Percentiles rank a stretch among this genome's conserved stretches.
Evolutionary conservation across 2,329 filamentous ascomycete genomes (phyloP).

Genomic region (Lasiodiplodia hormozganensis): DNA sequence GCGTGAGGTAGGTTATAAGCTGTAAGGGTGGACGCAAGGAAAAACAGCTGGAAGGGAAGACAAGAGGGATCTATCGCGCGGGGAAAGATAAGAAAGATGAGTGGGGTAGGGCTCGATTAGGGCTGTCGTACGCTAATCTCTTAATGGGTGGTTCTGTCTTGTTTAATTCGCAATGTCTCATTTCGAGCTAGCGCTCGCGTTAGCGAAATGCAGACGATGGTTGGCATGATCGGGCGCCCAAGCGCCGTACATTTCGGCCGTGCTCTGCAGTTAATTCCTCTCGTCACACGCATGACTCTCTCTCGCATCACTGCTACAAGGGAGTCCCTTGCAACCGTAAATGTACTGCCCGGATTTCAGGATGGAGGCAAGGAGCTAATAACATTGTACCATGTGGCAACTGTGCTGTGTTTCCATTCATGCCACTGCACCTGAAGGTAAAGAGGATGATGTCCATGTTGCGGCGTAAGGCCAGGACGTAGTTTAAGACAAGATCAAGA

Average conservation of each 20-base stretch:
- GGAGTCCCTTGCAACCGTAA: background rate
- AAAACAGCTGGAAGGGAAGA: background rate
- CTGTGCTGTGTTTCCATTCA: background rate
- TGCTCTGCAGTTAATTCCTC: background rate
- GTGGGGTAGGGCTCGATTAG: no score
- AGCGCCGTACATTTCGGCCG: background rate
- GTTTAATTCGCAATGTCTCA: background rate
- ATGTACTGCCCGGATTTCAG: background rate
- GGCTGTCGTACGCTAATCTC: background rate
- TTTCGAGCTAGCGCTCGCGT: background rate
- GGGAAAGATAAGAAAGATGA: background rate
- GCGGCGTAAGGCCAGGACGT: background rate
- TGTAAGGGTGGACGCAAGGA: background rate
- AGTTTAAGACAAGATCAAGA: background rate
- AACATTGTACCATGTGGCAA: background rate
- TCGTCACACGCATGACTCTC: background rate
- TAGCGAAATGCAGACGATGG: background rate
- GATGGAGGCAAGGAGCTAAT: background rate
- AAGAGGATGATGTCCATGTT: background rate
- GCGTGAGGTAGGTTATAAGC: background rate
- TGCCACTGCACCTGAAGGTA: background rate
- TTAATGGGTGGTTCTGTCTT: background rate
- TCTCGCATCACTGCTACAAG: background rate
- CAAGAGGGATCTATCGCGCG: background rate
- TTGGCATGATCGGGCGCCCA: background rate